Conservation (phyloP, 345 rosid genomes). For the Carallia brachiata region DNA sequence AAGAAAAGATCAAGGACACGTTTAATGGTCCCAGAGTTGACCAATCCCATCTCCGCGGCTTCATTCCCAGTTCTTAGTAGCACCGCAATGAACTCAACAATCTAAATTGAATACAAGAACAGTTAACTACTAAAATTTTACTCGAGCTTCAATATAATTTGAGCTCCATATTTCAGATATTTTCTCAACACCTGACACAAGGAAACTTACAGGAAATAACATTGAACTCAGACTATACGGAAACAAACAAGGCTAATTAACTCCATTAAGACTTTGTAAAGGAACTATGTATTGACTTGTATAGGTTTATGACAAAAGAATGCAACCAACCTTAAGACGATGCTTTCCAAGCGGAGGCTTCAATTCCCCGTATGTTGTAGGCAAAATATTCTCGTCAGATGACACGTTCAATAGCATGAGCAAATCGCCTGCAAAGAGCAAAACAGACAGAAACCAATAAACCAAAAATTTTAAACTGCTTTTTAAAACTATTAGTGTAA, state of each 20-base stretch:
- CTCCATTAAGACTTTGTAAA: not conserved
- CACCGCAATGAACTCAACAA: conserved; percentile 97
- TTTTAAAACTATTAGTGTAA: no score
- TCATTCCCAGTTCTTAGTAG: conserved; percentile 77
- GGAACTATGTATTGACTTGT: not conserved
- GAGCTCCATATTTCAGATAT: no score
- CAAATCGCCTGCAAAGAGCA: conserved; percentile 58
- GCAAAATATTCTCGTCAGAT: conserved; percentile 78
- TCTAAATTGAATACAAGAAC: conserved; percentile 37
- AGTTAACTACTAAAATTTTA: not conserved
- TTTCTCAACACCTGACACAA: not conserved
- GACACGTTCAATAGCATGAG: conserved; percentile 66
- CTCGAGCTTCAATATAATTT: no score
- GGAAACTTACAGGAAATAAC: not conserved
- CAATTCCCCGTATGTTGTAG: conserved; percentile 88
- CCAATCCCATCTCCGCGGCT: conserved; percentile 75
- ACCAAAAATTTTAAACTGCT: not conserved
- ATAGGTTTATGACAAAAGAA: not conserved
- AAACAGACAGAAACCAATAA: not conserved
- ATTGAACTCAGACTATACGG: not conserved
- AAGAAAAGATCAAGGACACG: conserved; percentile 79
- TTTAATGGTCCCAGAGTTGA: conserved; percentile 71
- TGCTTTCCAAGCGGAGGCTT: conserved; percentile 98
- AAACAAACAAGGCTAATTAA: not conserved
- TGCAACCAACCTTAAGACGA: conserved; percentile 74